These are phyloP conservation scores for Centrapalus pauciflorus DNA, from an alignment of 129 eudicot species.

Conservation along the genomic window DNA sequence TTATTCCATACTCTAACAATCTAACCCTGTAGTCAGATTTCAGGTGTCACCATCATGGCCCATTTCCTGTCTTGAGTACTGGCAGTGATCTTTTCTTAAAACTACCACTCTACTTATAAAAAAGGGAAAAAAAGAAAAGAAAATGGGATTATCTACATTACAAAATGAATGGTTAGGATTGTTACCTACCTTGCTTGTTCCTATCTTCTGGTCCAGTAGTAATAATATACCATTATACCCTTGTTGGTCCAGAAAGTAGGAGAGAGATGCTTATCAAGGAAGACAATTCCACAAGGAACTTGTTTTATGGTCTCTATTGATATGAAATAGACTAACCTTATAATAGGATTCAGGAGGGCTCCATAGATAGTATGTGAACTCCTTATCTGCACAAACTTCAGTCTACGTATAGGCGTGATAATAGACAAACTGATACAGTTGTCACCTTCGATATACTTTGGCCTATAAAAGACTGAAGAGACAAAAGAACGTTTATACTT, in stretches of 20 bases:
- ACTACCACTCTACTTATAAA: slow-evolving; percentile 8
- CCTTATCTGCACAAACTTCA: slow-evolving; percentile 6
- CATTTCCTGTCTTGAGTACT: slow-evolving; percentile 29
- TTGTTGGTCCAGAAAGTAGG: slow-evolving; percentile 51
- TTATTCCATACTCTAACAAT: neutral
- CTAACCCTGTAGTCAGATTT: slow-evolving; percentile 9
- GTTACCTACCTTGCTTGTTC: slow-evolving; percentile 16
- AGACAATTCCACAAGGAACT: slow-evolving; percentile 58
- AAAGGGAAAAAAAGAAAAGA: neutral
- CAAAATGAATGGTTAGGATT: slow-evolving; percentile 31
- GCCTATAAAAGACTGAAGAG: too few relatives aligned
- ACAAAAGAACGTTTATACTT: too few relatives aligned
- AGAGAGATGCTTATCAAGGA: slow-evolving; percentile 36
- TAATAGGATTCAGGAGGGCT: slow-evolving; percentile 15
- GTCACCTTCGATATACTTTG: too few relatives aligned
- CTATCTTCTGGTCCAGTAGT: slow-evolving; percentile 28
- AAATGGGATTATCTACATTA: slow-evolving; percentile 12
- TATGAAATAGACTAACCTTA: slow-evolving; percentile 22
- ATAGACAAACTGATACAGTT: too few relatives aligned
- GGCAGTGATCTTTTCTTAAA: slow-evolving; percentile 24
- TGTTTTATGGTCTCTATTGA: slow-evolving; percentile 42
- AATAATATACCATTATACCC: neutral
- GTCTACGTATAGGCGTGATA: too few relatives aligned
- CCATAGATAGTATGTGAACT: slow-evolving; percentile 24
- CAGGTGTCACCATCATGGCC: slow-evolving; percentile 32